Base-by-base conservation (phyloP, 1,284 basidiomycete genomes). In the Microbotryomycetes sp. region DNA sequence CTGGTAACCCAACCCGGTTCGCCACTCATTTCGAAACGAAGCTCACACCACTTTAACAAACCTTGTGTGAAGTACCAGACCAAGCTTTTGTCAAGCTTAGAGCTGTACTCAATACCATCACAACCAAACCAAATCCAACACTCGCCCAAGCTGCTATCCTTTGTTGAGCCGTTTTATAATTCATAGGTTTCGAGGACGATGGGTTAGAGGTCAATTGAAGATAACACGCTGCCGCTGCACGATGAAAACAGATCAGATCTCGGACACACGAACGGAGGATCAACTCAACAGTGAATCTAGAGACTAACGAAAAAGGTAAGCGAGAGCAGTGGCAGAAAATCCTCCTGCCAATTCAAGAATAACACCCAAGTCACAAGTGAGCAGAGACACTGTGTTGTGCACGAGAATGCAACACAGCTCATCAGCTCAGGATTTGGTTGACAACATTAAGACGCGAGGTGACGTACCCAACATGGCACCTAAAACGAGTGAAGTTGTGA, bases 341-440 rank as follows among this genome's bases (percentile, higher is more conserved):
- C 94, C 94, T 15, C 96, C 96, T 0, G 93, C 96, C 55, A 99
- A 88, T 78, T 98, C 96, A 45, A 99, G 85, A 77, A 97, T 96
- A 45, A 97, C 87, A 36, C 96, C 96, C 15, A 99, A 82, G 76
- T 99, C 94, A 76, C 93, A 97, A 0, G 94, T 97, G 52, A 92
- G 80, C 54, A 98, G 81, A 9, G 92, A 85, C 59, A 98, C 90
- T 91, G 75, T 28, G 57, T 25, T 30, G 16, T 49, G n/a, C 28
- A 58, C 28, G 36, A 47, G 59, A 31, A 42, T n/a, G n/a, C n/a
- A n/a, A n/a, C n/a, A 5, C 19, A 45, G 2, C 5, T 14, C 4
- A 31, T 48, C 31, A 49, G 50, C 22, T 5, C 30, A 4, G 47
- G 31, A 64, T 12, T 52, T 30, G 26, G 57, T 36, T 42, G 9